Base-by-base conservation (phyloP, 805 yeast species). In the Candida michaelii region DNA sequence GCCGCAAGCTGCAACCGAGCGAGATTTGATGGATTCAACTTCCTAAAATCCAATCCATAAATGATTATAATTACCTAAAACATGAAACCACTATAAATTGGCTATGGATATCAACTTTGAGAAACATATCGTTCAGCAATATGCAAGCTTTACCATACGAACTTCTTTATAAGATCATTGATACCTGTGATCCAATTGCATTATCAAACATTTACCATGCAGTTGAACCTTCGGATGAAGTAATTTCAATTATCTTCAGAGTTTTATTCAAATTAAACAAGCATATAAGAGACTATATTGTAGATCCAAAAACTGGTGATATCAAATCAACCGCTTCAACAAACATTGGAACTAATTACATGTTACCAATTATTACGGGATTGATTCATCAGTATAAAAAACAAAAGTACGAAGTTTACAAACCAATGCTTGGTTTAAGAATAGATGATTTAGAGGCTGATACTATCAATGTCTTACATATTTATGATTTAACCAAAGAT, bases 91-190 rank as follows among this genome's bases (percentile, higher is more conserved):
- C 29, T 12, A 25, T 11, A 25, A 25, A 25, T 7, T 21, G 23
- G n/a, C 29, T 25, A 25, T 7, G n/a, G 4, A 4, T 11, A 4
- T n/a, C 29, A 25, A 12, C 6, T 25, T n/a, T 25, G 29, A 25
- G 29, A 25, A 11, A n/a, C n/a, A n/a, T 25, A 7, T 25, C 5
- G 11, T 25, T 25, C 29, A 25, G 6, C 29, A 30, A 5, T 5
- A 34, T 34, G 37, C 16, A 34, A 5, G 15, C 23, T 4, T 24
- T 34, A 15, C 29, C 37, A 10, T 13, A 34, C 18, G 37, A 34
- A 15, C 13, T 34, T 14, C 21, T 34, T 23, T 13, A 34, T 23
- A 29, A 34, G 23, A 34, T 34, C 10, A 19, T 34, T 15, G 29
- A 34, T 5, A 34, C 14, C 18, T 34, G 37, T 21, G 37, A 34